These are phyloP conservation scores for Wickerhamiella galacta DNA, from an alignment of 805 yeast species.

Conservation along the genomic window DNA sequence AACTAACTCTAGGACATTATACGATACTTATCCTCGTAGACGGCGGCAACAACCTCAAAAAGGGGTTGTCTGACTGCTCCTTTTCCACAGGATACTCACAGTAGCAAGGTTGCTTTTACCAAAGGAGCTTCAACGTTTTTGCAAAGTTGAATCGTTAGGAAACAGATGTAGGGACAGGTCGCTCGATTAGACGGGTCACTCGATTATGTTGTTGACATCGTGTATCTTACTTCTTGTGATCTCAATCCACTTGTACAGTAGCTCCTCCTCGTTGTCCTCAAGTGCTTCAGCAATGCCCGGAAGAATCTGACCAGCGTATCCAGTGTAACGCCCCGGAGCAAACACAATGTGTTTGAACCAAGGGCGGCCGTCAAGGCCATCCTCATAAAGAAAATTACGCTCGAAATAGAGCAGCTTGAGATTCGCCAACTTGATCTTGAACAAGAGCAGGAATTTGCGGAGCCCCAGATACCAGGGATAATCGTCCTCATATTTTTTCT, in stretches of 20 bases:
- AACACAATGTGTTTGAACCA: conserved; percentile 47
- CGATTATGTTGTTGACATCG: conserved; percentile 5
- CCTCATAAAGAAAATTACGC: conserved; percentile 28
- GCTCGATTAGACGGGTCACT: no score
- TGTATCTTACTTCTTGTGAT: conserved; percentile 16
- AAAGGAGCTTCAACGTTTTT: no score
- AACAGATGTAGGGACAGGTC: no score
- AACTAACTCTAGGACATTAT: no score
- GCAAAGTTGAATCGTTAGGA: no score
- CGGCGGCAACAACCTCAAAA: no score
- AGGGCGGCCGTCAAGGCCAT: conserved; percentile 33
- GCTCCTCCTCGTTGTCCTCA: conserved; percentile 28
- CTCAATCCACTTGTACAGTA: conserved; percentile 26
- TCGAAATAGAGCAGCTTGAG: conserved; percentile 28
- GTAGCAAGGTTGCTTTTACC: no score
- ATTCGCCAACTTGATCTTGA: conserved; percentile 22
- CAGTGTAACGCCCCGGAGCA: conserved; percentile 44
- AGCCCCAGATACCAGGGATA: conserved; percentile 54
- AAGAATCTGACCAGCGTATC: conserved; percentile 40
- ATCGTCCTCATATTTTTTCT: conserved; percentile 38
- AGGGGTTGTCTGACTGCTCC: no score
- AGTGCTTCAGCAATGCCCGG: conserved; percentile 41
- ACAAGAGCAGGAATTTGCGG: conserved; percentile 14
- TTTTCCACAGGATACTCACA: no score
- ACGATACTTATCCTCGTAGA: no score